phyloP scores from a whole-genome alignment of 345 rosid genomes.

The Microthlaspi erraticum region DNA sequence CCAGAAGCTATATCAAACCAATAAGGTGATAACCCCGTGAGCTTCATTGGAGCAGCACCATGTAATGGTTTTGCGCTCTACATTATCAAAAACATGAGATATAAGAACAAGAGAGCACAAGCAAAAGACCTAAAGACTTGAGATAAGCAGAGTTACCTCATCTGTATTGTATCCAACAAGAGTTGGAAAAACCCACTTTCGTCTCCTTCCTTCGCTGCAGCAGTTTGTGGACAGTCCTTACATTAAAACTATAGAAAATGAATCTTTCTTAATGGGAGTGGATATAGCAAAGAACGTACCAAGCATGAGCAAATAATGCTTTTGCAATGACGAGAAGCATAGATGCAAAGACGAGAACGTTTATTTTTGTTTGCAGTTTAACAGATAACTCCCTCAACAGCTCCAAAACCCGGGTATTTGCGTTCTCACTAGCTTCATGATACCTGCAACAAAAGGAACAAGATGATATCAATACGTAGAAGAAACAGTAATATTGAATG shows the following conservation, averaged over 20 bases:
- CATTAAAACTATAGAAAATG: conserved; percentile 29
- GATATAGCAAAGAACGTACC: conserved; percentile 49
- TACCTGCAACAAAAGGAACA: conserved; percentile 57
- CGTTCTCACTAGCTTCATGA: conserved; percentile 81
- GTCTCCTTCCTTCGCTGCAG: conserved; percentile 91
- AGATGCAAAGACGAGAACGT: conserved; percentile 82
- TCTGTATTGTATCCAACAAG: conserved; percentile 54
- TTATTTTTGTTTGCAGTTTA: conserved; percentile 79
- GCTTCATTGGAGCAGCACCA: conserved; percentile 57
- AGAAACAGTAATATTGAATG: not conserved
- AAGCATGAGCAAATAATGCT: conserved; percentile 87
- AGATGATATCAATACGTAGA: conserved; percentile 11
- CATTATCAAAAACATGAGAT: conserved; percentile 31
- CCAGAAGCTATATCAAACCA: conserved; percentile 93
- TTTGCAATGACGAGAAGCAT: conserved; percentile 91
- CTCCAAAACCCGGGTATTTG: conserved; percentile 75
- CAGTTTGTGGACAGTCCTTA: conserved; percentile 32
- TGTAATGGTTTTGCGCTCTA: conserved; percentile 55
- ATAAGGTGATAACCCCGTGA: conserved; percentile 81
- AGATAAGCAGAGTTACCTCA: conserved; percentile 56
- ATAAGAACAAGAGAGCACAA: conserved; percentile 9
- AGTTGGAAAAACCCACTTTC: conserved; percentile 93
- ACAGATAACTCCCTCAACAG: conserved; percentile 81
- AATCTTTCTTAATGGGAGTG: conserved; percentile 26
- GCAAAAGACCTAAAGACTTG: not conserved